Base-by-base conservation (phyloP, 2,329 filamentous ascomycete genomes). In the Colletotrichum phormii region DNA sequence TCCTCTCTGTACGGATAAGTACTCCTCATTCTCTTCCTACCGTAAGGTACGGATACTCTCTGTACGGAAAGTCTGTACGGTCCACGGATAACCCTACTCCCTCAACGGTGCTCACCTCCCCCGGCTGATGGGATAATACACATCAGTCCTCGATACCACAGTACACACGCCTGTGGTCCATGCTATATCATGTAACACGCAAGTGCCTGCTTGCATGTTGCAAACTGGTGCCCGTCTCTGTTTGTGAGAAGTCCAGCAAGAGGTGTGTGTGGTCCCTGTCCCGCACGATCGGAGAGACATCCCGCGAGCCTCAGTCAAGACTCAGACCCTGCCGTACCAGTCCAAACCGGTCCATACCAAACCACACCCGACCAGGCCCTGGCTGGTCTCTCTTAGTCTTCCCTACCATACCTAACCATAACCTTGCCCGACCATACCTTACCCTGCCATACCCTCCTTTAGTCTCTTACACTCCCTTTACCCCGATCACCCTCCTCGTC, bases 121-220 rank as follows among this genome's bases (percentile, higher is more conserved):
- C 57, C 33, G 57, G 57, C n/a, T 59, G n/a, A 18, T 22, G n/a
- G 33, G 29, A 49, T 42, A 42, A 49, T 15, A 42, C 37, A 42
- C 37, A 6, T 42, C 18, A 18, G 59, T 61, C 13, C 15, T 51
- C 18, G 12, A 33, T 51, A 29, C 22, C 26, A 65, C 55, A 58
- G 55, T 31, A 31, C 42, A 54, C 29, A 64, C 29, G 61, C 57
- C 51, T 59, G 24, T 70, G 65, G 65, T 18, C 70, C 65, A 69
- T 69, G 70, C 59, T 63, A 59, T 68, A 55, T 60, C 65, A 49
- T 72, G 70, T 72, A 64, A 72, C 59, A 61, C 59, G 59, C 70
- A 69, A 53, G 69, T 68, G 68, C 58, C 64, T 71, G 58, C 64
- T 58, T 71, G 69, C 64, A 69, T 72, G 64, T 69, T 68, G 64